Evolutionary conservation across 768 basidiomycete species (phyloP), one percentile per base, ranked within the genome.

Genomic region (Suillus ampliporus): DNA sequence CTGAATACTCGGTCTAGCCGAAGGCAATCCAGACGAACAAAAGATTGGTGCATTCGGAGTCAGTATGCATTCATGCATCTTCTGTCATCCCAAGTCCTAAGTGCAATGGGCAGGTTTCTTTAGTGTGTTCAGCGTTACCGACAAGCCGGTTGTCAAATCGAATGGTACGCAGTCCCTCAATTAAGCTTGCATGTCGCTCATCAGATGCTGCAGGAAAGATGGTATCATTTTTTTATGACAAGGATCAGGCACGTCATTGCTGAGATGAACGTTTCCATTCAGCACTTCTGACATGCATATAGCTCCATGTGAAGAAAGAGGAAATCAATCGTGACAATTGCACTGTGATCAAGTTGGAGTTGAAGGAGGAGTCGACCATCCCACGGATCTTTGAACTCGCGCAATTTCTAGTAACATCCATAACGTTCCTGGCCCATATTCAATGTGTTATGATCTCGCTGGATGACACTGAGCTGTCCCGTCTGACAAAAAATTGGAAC

Each of bases 1-100:
- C 43, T 41, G 11, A 56, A 38, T 7, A 56, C 1, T 48, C 5
- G 43, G 34, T 47, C 65, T 70, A 68, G 84, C 84, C 17, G 80
- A 80, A 23, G 84, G 84, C 4, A 84, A 85, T 65, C 83, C 83
- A 1, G 82, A 85, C 64, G 82, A 83, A 65, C 72, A 76, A 51
- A 82, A 82, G 74, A 83, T 86, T 58, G 84, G 84, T 35, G 82
- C 82, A 40, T 78, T 79, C 50, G 78, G 77, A 58, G 76, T 76
- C 44, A 72, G 70, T 69, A 41, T 15, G 64, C 54, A 23, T 10
- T 47, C 31, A 7, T 9, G 31, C 31, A 31, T 31, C 31, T 28
- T 40, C 2, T 19, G 10, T 26, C 14, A 19, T 43, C 19, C 41
- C 52, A 15, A 44, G 4, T 17, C 17, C 37, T 28, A 44, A 35